These are phyloP conservation scores for Parafenestella ontariensis DNA, from an alignment of 2,329 filamentous ascomycete species.

Conservation along the genomic window DNA sequence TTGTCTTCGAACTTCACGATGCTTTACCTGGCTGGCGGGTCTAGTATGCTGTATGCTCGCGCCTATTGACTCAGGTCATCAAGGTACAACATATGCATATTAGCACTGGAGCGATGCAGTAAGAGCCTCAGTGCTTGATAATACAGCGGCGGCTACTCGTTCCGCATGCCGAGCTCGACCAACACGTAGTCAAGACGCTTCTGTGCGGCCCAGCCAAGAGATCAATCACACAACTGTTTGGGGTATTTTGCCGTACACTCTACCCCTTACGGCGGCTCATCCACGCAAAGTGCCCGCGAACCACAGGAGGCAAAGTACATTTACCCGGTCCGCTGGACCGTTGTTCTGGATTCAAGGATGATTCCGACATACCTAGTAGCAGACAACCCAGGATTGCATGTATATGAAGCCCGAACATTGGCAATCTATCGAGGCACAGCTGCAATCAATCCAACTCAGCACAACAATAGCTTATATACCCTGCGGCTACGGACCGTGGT, in stretches of 20 bases:
- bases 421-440: constrained; percentile 20
- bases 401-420: constrained; percentile 32
- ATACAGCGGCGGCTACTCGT: constrained; percentile 9
- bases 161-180: constrained; percentile 14
- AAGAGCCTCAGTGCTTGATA: constrained; percentile 11
- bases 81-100: constrained; percentile 2
- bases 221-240: constrained; percentile 17
- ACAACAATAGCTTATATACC: constrained; percentile 26
- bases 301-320: constrained; percentile 27
- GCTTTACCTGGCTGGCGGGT: constrained; percentile 9
- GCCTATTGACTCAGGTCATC: constrained; percentile 1
- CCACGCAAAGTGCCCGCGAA: constrained; percentile 22
- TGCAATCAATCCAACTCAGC: constrained; percentile 23
- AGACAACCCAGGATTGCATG: constrained; percentile 24
- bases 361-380: constrained; percentile 18
- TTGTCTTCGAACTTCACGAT: constrained; percentile 8
- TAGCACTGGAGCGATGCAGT: neutral
- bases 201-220: constrained; percentile 9
- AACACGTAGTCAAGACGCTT: constrained; percentile 8
- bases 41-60: constrained; percentile 2
- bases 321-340: constrained; percentile 43
- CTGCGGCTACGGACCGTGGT: constrained; percentile 15
- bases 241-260: constrained; percentile 21
- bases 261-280: constrained; percentile 29
- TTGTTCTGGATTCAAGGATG: constrained; percentile 23